A percentile compares a stretch with the other conserved stretches of the same genome.
Evolutionary conservation across 1,284 basidiomycete genomes (phyloP).

Genomic region (Boletus smithii): DNA sequence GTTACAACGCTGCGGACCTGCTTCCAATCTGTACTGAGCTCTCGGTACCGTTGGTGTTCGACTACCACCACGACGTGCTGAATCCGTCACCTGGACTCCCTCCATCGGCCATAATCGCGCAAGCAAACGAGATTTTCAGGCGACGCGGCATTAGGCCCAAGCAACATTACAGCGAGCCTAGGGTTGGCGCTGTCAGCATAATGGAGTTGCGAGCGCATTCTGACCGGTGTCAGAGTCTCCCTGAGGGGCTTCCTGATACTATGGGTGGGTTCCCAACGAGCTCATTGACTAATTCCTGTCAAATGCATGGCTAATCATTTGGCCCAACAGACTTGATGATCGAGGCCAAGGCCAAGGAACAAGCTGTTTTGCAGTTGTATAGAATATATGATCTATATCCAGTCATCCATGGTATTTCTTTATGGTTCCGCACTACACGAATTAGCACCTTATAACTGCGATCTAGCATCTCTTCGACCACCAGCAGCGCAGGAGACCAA

Average conservation of each 20-base stretch:
- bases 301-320: neutral
- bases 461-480: conserved; percentile 49
- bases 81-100: conserved; percentile 54
- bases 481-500: conserved; percentile 46
- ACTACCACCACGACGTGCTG: conserved; percentile 80
- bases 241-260: conserved; percentile 62
- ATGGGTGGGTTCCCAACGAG: conserved; percentile 47
- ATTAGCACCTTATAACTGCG: neutral
- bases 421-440: neutral
- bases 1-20: conserved; percentile 85
- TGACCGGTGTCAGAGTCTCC: conserved; percentile 70
- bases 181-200: conserved; percentile 69
- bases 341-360: conserved; percentile 91
- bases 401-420: conserved; percentile 53
- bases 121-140: conserved; percentile 74
- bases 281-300: neutral
- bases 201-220: conserved; percentile 87
- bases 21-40: conserved; percentile 82
- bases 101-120: conserved; percentile 59
- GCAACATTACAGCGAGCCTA: conserved; percentile 83
- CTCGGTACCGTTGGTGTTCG: conserved; percentile 74
- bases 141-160: conserved; percentile 79
- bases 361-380: conserved; percentile 85
- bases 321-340: conserved; percentile 77
- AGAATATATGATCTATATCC: conserved; percentile 71